These are phyloP conservation scores for Trichoderma orchidacearum DNA, from an alignment of 495 filamentous ascomycete genomes.

Conservation along the genomic window DNA sequence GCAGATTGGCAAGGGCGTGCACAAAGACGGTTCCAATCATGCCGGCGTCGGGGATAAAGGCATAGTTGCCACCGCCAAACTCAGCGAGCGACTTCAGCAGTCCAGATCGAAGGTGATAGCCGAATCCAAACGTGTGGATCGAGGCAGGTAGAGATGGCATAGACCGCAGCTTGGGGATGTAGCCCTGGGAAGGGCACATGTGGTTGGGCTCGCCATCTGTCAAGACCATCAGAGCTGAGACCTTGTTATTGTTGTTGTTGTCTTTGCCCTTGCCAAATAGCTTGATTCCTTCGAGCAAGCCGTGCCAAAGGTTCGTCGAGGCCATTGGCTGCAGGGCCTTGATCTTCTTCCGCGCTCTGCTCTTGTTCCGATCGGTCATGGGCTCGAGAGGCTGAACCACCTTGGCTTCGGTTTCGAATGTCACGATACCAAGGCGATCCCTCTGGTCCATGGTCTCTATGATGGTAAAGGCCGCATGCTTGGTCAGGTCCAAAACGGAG, in stretches of 20 bases:
- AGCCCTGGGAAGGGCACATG: constrained; percentile 22
- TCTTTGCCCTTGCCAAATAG: constrained; percentile 13
- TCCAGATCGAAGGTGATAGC: constrained; percentile 22
- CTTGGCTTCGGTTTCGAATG: constrained; percentile 19
- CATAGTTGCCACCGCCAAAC: constrained; percentile 25
- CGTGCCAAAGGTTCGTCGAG: constrained; percentile 29
- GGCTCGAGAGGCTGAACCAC: constrained; percentile 19
- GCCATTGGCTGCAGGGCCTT: constrained; percentile 11
- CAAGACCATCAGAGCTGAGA: constrained; percentile 30
- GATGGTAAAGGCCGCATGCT: constrained; percentile 31
- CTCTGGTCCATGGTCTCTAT: constrained; percentile 21
- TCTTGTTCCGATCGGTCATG: constrained; percentile 21
- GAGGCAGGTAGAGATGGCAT: constrained; percentile 19
- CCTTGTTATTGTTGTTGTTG: constrained; percentile 6
- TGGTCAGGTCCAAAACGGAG: constrained; percentile 28
- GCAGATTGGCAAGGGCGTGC: constrained; percentile 32
- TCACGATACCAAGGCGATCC: constrained; percentile 32
- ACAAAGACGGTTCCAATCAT: constrained; percentile 36
- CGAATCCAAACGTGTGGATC: constrained; percentile 36
- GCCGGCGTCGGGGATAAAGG: constrained; percentile 32
- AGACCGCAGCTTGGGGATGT: constrained; percentile 20
- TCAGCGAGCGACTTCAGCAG: constrained; percentile 32
- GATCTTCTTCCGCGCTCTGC: constrained; percentile 13
- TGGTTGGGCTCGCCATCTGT: constrained; percentile 33
- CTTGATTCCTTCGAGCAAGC: constrained; percentile 19